Conservation (phyloP, 1,284 basidiomycete species). For the Sporisorium scitamineum region DNA sequence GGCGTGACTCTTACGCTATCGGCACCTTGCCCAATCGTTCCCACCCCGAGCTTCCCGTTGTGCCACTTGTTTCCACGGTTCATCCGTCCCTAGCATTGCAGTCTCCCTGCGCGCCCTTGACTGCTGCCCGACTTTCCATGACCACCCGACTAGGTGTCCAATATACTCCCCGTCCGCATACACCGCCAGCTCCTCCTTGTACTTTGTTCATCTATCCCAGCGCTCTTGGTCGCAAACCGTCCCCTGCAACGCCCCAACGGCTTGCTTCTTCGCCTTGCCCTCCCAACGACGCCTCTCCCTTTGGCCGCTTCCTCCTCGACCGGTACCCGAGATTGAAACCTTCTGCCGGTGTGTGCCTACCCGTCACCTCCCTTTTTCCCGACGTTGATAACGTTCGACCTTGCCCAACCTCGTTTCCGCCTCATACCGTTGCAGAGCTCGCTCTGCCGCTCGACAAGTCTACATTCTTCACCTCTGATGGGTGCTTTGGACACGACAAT, state of each 20-base stretch:
- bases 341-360: not conserved
- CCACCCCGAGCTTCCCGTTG: conserved; percentile 1
- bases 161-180: conserved; percentile 14
- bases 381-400: not conserved
- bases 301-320: not conserved
- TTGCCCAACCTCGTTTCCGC: not conserved
- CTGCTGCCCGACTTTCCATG: not conserved
- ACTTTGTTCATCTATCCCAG: not conserved
- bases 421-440: not conserved
- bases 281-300: not conserved
- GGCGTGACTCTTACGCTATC: not conserved
- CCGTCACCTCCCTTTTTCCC: not conserved
- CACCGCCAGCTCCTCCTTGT: not conserved
- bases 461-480: not conserved
- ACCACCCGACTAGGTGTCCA: not conserved
- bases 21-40: not conserved
- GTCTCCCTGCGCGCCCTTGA: not conserved
- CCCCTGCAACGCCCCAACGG: not conserved
- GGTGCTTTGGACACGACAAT: not conserved
- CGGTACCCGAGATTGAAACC: not conserved
- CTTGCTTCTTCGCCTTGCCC: not conserved
- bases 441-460: not conserved
- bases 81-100: not conserved
- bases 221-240: not conserved
- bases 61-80: not conserved